A percentile compares a stretch with the other conserved stretches of the same genome.
phyloP scores from a whole-genome alignment of 805 yeast species.

The Candida caryicola region DNA sequence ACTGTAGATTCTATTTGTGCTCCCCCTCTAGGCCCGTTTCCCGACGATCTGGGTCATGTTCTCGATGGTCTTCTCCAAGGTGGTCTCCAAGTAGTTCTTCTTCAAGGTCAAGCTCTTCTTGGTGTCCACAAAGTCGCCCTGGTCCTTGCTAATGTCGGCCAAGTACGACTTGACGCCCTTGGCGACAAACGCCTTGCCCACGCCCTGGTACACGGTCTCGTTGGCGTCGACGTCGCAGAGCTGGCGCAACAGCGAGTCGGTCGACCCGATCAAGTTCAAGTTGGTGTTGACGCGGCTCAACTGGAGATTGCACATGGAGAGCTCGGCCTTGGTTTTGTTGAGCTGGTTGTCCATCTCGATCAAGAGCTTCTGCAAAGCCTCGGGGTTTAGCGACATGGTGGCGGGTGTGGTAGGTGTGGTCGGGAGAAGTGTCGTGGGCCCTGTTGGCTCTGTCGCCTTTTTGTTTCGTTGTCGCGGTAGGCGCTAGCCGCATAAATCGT shows the following conservation, averaged over 20 bases:
- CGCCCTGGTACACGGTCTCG: constrained; percentile 73
- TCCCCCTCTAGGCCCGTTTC: background rate
- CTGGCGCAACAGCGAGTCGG: constrained; percentile 51
- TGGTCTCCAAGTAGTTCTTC: constrained; percentile 68
- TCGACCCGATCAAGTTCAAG: constrained; percentile 51
- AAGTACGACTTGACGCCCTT: constrained; percentile 47
- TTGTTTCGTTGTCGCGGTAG: no score
- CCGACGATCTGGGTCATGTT: constrained; percentile 52
- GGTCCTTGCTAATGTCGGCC: constrained; percentile 48
- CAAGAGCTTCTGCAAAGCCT: constrained; percentile 52
- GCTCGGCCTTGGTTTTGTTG: constrained; percentile 56
- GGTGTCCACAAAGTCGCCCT: constrained; percentile 54
- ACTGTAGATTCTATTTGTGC: no score
- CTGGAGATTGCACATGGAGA: constrained; percentile 53
- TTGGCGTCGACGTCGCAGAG: constrained; percentile 37
- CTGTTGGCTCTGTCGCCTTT: background rate
- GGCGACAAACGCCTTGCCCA: constrained; percentile 71
- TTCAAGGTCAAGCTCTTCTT: constrained; percentile 62
- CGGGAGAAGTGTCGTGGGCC: background rate
- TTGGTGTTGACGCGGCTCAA: constrained; percentile 48
- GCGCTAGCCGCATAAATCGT: no score
- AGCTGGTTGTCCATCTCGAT: constrained; percentile 67
- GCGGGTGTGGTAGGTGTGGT: background rate
- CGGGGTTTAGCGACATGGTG: constrained; percentile 33
- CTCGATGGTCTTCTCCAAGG: constrained; percentile 69